Conservation (phyloP, 2,329 filamentous ascomycete species). For the Colletotrichum ledebouriae region DNA sequence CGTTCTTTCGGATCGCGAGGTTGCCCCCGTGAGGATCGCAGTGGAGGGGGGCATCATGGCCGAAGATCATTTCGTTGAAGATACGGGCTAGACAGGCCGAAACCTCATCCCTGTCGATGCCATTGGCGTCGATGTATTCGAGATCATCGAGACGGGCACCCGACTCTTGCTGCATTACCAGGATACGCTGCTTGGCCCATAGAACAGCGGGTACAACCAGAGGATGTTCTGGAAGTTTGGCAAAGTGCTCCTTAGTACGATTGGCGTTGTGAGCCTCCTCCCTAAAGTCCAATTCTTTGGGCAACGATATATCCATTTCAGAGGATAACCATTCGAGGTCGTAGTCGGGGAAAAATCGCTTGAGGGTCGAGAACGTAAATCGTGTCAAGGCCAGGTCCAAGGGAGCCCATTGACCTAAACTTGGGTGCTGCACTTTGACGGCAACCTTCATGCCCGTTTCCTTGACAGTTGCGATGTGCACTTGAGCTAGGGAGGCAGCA, state of each 20-base stretch:
- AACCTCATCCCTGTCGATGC: conserved; percentile 95
- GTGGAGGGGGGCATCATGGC: conserved; percentile 87
- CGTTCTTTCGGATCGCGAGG: conserved; percentile 88
- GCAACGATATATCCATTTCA: conserved; percentile 92
- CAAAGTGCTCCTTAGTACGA: conserved; percentile 85
- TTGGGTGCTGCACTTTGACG: conserved; percentile 96
- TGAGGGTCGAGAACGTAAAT: conserved; percentile 91
- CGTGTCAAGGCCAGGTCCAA: conserved; percentile 88
- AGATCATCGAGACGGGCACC: conserved; percentile 92
- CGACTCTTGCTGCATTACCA: conserved; percentile 95
- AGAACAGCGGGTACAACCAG: conserved; percentile 90
- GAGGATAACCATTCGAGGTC: conserved; percentile 95
- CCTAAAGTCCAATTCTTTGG: conserved; percentile 91
- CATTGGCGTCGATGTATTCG: conserved; percentile 84
- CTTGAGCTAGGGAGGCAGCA: conserved; percentile 93
- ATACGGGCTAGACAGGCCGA: conserved; percentile 90
- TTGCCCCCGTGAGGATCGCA: conserved; percentile 98
- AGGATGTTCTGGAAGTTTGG: conserved; percentile 78
- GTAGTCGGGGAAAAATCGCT: conserved; percentile 96
- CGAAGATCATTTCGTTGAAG: conserved; percentile 99
- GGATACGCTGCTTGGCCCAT: conserved; percentile 88
- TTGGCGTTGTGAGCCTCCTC: conserved; percentile 88
- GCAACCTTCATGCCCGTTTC: conserved; percentile 89
- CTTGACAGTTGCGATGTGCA: conserved; percentile 87
- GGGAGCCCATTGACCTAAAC: conserved; percentile 88